Base-by-base conservation (phyloP, 768 basidiomycete genomes). In the Krasilnikovozyma curviuscula region DNA sequence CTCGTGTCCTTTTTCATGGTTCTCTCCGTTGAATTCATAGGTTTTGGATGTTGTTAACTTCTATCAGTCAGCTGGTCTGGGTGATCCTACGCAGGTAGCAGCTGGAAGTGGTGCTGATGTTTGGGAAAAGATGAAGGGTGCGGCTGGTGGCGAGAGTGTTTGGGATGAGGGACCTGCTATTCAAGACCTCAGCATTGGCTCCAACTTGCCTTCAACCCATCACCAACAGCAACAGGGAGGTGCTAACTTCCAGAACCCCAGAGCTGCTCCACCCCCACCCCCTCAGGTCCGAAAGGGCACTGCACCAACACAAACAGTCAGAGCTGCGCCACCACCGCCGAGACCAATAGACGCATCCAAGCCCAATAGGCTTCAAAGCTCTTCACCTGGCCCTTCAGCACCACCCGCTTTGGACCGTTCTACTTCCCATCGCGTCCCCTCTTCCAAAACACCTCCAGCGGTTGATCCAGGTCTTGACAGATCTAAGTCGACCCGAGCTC, bases 41-140 rank as follows among this genome's bases (percentile, higher is more conserved):
- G 61, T 63, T 16, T 86, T 89, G 77, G 93, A 95, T 60, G 91
- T 97, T 54, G 91, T 98, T 64, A 88, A 89, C 60, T 95, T 97
- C 67, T 97, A 93, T 65, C 91, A 97, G 59, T 47, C 45, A 23
- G 39, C 46, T 27, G 45, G 45, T 9, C 45, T 52, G 4, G 50
- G 50, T 8, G 50, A 52, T 27, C 50, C 50, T 8, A 24, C 40
- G 16, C 44, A 35, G 32, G 6, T 10, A 3, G 83, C 88, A 29
- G 40, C 34, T 6, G 46, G 44, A 28, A 55, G 50, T 40, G 47
- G 44, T 13, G 57, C 54, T 35, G 53, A 54, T 16, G 57, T 59
- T 7, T 59, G 56, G 48, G 57, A 54, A 40, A 59, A 59, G 49
- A 64, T 62, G 50, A 63, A 61, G 45, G 58, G 65, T 37, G 60